Evolutionary conservation across 2,329 filamentous ascomycete species (phyloP).

Genomic region (Epichloe aotearoae): DNA sequence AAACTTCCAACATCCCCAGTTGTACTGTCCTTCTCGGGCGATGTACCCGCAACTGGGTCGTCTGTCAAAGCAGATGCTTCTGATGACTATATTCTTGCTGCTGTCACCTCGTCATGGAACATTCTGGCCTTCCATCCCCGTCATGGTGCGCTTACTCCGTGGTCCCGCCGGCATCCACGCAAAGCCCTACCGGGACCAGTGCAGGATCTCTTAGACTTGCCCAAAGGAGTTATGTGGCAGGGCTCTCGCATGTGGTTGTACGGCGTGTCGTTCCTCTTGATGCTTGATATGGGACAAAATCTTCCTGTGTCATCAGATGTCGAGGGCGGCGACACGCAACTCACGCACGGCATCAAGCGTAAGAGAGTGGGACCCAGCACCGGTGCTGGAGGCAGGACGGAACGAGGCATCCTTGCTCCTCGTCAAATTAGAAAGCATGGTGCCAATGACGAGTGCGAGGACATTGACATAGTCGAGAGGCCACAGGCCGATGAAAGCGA

Average conservation of each 20-base stretch:
- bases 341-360: slow-evolving; percentile 33
- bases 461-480: slow-evolving; percentile 25
- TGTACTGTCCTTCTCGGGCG: slow-evolving; percentile 53
- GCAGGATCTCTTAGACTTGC: slow-evolving; percentile 60
- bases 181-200: slow-evolving; percentile 62
- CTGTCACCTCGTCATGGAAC: slow-evolving; percentile 43
- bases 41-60: slow-evolving; percentile 22
- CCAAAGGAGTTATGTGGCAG: slow-evolving; percentile 80
- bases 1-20: slow-evolving; percentile 52
- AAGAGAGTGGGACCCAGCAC: slow-evolving; percentile 36
- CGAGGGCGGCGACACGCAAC: slow-evolving; percentile 16
- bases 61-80: slow-evolving; percentile 14
- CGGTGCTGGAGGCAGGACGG: slow-evolving; percentile 42
- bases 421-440: slow-evolving; percentile 28
- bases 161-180: slow-evolving; percentile 76
- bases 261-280: slow-evolving; percentile 74
- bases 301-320: slow-evolving; percentile 28
- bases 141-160: slow-evolving; percentile 65
- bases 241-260: slow-evolving; percentile 72
- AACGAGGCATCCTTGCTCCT: slow-evolving; percentile 29
- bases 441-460: slow-evolving; percentile 27
- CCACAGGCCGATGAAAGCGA: slow-evolving; percentile 21
- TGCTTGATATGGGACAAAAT: slow-evolving; percentile 74
- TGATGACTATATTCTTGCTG: slow-evolving; percentile 39
- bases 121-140: slow-evolving; percentile 69